Evolutionary conservation across 768 basidiomycete species (phyloP), one percentile per base, ranked within the genome.

Genomic region (Zangia roseola): DNA sequence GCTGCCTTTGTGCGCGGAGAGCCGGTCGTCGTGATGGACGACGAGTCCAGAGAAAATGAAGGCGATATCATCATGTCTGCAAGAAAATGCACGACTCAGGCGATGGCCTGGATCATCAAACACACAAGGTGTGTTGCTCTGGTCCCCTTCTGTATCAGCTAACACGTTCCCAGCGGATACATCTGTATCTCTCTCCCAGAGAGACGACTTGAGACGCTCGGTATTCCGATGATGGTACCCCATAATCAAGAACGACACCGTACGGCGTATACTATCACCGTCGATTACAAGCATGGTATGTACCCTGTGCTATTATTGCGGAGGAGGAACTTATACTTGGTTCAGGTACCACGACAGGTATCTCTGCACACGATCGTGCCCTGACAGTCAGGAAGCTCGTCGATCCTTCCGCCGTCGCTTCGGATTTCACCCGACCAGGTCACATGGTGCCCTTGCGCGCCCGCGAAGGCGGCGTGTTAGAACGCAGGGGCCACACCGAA

Each of bases 1-100:
- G 78, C 68, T 6, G 88, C 89, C 3, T 89, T 93, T 62, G 73
- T 72, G 3, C 74, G 74, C 5, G 94, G 94, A 2, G 91, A 95
- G 63, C 94, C 97, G 56, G 76, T 99, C 46, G 90, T 99, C 1
- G 97, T 98, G 6, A 93, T 97, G 88, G 97, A 99, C 67, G 95
- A 98, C 69, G 91, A 97, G 70, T 76, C 77, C 55, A 76, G 97
- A 51, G 97, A 99, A 72, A 99, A 99, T 65, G 97, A 99, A 65
- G 95, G 97, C 2, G 97, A 99, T 68, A 72, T 99, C 49, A 92
- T 97, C 63, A 87, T 93, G 61, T 83, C 95, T 13, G 97, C 83
- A 3, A 76, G 77, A 21, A 80, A 83, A 43, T 84, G 91, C 56
- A 92, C 94, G 33, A 91, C 92, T 2, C 91, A 97, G 69, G 91